A percentile compares a stretch with the other conserved stretches of the same genome.
Conservation (phyloP, 1,284 basidiomycete species). For the Apiotrichum domesticum region DNA sequence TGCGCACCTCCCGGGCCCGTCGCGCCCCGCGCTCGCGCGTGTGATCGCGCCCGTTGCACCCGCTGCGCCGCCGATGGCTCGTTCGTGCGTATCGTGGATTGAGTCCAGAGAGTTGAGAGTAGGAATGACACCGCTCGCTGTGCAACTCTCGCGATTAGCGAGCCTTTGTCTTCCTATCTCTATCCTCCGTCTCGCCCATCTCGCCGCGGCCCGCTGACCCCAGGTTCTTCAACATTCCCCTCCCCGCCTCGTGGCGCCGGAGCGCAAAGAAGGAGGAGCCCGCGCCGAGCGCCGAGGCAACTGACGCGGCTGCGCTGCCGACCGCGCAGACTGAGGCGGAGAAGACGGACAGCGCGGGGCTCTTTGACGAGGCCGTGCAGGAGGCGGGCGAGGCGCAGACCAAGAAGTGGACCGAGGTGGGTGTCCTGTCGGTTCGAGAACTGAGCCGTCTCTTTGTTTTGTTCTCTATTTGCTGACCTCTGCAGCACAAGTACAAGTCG, state of each 20-base stretch:
- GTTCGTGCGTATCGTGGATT: slow-evolving; percentile 1
- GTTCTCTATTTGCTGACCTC: neutral
- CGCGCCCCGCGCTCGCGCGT: slow-evolving; percentile 2
- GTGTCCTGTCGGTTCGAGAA: too few relatives aligned
- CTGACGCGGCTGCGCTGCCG: neutral
- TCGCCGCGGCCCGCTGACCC: neutral
- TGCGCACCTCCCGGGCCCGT: slow-evolving; percentile 16
- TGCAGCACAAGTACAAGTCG: slow-evolving; percentile 51
- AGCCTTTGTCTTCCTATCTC: too few relatives aligned
- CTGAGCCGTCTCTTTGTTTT: neutral
- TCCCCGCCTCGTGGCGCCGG: slow-evolving; percentile 12
- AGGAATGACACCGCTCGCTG: too few relatives aligned
- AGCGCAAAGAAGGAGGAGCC: slow-evolving; percentile 5
- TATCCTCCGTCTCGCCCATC: too few relatives aligned
- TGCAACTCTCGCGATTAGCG: too few relatives aligned
- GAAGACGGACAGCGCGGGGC: slow-evolving; percentile 1
- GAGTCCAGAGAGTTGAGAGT: too few relatives aligned
- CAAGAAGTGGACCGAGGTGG: slow-evolving; percentile 14
- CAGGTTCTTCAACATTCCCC: slow-evolving; percentile 10
- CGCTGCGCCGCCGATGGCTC: neutral
- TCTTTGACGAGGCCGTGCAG: slow-evolving; percentile 10
- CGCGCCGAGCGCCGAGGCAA: neutral
- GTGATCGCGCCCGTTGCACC: neutral
- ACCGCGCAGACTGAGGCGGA: neutral
- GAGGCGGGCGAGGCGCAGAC: neutral